These are phyloP conservation scores for Simplicillium aogashimaense DNA, from an alignment of 2,329 filamentous ascomycete genomes.

Conservation along the genomic window DNA sequence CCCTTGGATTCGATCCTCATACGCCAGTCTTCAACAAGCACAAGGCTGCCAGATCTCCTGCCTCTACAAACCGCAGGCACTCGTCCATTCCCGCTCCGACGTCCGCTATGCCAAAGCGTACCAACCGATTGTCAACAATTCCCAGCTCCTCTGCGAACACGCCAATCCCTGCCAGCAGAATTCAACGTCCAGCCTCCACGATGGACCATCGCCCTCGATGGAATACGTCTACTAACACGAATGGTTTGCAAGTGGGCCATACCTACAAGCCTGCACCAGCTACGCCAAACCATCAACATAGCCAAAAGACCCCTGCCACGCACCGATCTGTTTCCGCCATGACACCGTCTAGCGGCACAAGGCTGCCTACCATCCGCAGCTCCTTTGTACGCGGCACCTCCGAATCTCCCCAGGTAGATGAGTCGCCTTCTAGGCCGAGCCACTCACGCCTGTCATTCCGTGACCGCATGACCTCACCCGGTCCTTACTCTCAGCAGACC, in stretches of 20 bases:
- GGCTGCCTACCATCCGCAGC: slow-evolving; percentile 38
- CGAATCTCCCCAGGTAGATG: slow-evolving; percentile 35
- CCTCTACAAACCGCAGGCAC: slow-evolving; percentile 33
- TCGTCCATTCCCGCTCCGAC: slow-evolving; percentile 37
- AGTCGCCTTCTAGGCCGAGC: slow-evolving; percentile 33
- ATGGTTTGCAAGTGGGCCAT: slow-evolving; percentile 55
- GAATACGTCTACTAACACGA: slow-evolving; percentile 58
- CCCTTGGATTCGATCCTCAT: slow-evolving; percentile 36
- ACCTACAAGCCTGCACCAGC: slow-evolving; percentile 51
- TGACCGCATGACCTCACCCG: slow-evolving; percentile 40
- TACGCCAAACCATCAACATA: slow-evolving; percentile 51
- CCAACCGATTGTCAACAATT: slow-evolving; percentile 35
- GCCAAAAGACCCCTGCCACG: slow-evolving; percentile 32
- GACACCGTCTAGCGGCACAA: slow-evolving; percentile 31
- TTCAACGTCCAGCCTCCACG: slow-evolving; percentile 34
- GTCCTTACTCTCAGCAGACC: slow-evolving; percentile 37
- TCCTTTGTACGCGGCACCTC: slow-evolving; percentile 35
- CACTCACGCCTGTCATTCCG: slow-evolving; percentile 41
- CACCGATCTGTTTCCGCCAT: slow-evolving; percentile 31
- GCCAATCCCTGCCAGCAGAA: slow-evolving; percentile 23
- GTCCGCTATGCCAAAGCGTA: slow-evolving; percentile 29
- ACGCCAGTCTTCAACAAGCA: slow-evolving; percentile 35
- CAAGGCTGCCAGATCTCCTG: slow-evolving; percentile 36
- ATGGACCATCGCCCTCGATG: slow-evolving; percentile 56
- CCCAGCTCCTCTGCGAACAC: slow-evolving; percentile 41